phyloP scores from a whole-genome alignment of 208 protist species.

The Crithidia bombi region DNA sequence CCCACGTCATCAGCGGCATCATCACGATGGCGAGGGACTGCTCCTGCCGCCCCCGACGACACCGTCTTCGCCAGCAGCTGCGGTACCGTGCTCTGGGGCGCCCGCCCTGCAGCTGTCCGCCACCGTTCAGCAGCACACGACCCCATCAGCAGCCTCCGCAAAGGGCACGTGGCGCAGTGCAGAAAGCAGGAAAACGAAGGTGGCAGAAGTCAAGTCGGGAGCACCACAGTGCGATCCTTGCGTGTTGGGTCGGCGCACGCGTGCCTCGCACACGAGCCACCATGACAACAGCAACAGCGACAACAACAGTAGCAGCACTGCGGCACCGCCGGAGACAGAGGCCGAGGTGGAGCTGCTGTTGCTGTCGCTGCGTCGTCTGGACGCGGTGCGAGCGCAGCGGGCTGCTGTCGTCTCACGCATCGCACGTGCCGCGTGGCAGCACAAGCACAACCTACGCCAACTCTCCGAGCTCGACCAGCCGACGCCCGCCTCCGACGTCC shows the following conservation, averaged over 20 bases:
- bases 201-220: no score
- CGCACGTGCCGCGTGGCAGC: background rate
- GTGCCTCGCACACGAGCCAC: background rate
- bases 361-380: conserved; percentile 3
- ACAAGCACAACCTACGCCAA: background rate
- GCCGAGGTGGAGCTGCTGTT: conserved; percentile 1
- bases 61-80: no score
- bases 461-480: background rate
- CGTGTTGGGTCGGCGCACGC: background rate
- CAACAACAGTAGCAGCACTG: background rate
- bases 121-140: background rate
- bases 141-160: no score
- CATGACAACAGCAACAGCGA: background rate
- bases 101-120: background rate
- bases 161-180: no score
- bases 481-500: no score
- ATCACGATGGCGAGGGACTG: no score
- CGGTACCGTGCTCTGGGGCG: no score
- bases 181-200: no score
- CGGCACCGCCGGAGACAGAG: no score
- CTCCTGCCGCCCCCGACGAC: no score
- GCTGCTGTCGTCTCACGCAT: background rate
- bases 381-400: conserved; percentile 1
- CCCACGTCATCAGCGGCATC: no score
- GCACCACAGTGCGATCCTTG: background rate